A percentile compares a stretch with the other conserved stretches of the same genome.
phyloP scores from a whole-genome alignment of 2,329 filamentous ascomycete species.

The Mycosphaerelloides madeirae region DNA sequence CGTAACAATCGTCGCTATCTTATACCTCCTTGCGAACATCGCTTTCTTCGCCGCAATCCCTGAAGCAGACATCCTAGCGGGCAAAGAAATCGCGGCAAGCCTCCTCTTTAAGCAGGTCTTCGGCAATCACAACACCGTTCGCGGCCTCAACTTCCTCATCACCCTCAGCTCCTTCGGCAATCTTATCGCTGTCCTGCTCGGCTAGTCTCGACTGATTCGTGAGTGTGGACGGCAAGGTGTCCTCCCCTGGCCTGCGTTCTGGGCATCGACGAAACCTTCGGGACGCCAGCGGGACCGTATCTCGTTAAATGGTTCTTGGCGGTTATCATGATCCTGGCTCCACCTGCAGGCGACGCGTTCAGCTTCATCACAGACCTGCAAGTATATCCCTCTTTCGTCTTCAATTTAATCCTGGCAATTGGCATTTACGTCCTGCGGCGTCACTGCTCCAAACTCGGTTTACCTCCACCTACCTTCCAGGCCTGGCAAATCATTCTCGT shows the following conservation, averaged over 20 bases:
- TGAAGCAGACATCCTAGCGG: constrained; percentile 39
- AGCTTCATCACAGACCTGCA: constrained; percentile 50
- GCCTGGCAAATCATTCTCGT: constrained; percentile 56
- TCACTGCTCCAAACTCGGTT: constrained; percentile 44
- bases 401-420: constrained; percentile 52
- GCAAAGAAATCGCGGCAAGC: constrained; percentile 52
- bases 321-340: constrained; percentile 55
- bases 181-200: constrained; percentile 52
- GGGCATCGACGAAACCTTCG: constrained; percentile 62
- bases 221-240: constrained; percentile 61
- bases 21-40: constrained; percentile 56
- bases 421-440: constrained; percentile 57
- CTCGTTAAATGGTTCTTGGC: constrained; percentile 55
- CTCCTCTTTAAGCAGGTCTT: constrained; percentile 59
- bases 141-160: constrained; percentile 55
- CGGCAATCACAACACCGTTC: constrained; percentile 44
- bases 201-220: constrained; percentile 53
- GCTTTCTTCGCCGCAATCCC: constrained; percentile 53
- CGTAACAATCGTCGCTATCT: constrained; percentile 40
- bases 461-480: constrained; percentile 50
- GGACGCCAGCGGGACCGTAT: constrained; percentile 51
- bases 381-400: constrained; percentile 56
- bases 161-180: constrained; percentile 57
- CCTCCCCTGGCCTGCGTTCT: constrained; percentile 56
- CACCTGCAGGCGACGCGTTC: constrained; percentile 61